Evolutionary conservation across 257 asterid genomes (phyloP), one percentile per base, ranked within the genome.

Genomic region (Solanum etuberosum): DNA sequence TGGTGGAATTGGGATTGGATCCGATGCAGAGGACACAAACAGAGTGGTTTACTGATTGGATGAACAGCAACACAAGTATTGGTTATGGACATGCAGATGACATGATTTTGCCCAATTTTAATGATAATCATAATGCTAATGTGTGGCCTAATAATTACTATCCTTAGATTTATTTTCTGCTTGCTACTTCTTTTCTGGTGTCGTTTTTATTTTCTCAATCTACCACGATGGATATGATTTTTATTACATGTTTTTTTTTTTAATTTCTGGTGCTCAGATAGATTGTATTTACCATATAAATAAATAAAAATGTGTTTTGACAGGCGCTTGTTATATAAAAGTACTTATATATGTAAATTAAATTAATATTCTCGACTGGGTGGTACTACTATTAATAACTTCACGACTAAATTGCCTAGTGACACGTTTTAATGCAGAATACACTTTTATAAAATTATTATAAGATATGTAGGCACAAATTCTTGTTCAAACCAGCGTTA

Each of bases 11-110:
- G 27, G 67, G 70, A 3, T 83, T 85, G 43, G 88, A 65, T 23
- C 87, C 25, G 4, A 43, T 83, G 87, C 92, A 86, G 70, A 94
- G 91, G 93, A 85, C 88, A n/a, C 92, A 87, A 74, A 88, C 87
- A 54, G 88, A 90, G 85, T 91, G 93, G 94, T 89, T 92, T 65
- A 59, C 86, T 29, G 94, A 93, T 74, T 93, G 94, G 93, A 84
- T 90, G 88, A 89, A 88, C 84, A 83, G 29, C 9, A 83, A 59
- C 37, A 35, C 84, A 16, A 89, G 37, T 61, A 42, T 86, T 83
- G 88, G 88, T 57, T 86, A 57, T 73, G 88, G 76, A 34, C 88
- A 86, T 61, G 76, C 78, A 20, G 81, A 86, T 61, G 88, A 80
- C 71, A 80, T 77, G 85, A 86, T 86, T 6, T 54, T 86, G 23